Evolutionary conservation across 2,329 filamentous ascomycete species (phyloP).

Genomic region (Parastagonospora avenae): DNA sequence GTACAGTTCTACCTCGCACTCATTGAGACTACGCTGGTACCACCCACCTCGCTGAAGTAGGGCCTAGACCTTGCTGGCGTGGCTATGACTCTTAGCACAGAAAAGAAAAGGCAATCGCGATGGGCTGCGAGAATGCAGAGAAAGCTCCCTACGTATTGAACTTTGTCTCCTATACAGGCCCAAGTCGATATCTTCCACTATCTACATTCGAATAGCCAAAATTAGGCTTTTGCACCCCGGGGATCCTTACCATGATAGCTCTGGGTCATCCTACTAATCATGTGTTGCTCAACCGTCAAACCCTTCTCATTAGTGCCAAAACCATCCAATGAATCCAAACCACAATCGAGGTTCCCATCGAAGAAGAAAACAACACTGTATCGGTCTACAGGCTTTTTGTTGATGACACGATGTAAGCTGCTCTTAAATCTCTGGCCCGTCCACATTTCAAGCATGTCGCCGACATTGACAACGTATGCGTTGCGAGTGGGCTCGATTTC

Average conservation of each 20-base stretch:
- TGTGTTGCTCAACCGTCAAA: slow-evolving; percentile 30
- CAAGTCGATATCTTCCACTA: no score
- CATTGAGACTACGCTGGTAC: no score
- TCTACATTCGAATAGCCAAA: no score
- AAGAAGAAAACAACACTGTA: slow-evolving; percentile 65
- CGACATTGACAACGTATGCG: slow-evolving; percentile 47
- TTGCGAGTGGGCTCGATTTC: slow-evolving; percentile 34
- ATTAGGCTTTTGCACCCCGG: not conserved
- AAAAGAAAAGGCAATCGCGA: no score
- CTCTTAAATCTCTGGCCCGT: slow-evolving; percentile 60
- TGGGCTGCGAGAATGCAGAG: no score
- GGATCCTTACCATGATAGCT: not conserved
- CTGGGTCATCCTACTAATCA: slow-evolving; percentile 13
- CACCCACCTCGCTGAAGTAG: no score
- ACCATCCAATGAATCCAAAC: slow-evolving; percentile 13
- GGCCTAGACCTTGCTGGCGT: no score
- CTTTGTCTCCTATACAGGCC: no score
- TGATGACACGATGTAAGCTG: slow-evolving; percentile 62
- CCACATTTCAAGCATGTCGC: slow-evolving; percentile 51
- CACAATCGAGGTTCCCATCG: slow-evolving; percentile 57
- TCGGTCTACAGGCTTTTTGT: slow-evolving; percentile 56
- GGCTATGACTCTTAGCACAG: no score
- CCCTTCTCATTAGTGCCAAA: slow-evolving; percentile 8
- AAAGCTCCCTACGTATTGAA: no score
- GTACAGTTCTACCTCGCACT: no score